Conservation (phyloP, 371 early-diverging fungal species). For the Rhizopus arrhizus region DNA sequence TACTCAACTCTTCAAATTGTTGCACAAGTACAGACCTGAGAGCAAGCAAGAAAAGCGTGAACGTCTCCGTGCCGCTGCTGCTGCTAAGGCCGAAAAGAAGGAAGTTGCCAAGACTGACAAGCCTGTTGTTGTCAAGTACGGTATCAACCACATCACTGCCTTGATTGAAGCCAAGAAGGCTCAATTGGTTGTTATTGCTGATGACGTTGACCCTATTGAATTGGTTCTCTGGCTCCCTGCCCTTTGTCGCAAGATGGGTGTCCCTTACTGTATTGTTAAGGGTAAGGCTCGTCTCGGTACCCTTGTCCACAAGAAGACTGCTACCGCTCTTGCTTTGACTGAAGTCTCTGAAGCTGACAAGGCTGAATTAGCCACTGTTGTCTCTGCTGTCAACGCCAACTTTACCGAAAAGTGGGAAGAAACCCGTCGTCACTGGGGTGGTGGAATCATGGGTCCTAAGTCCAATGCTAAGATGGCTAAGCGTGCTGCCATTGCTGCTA, state of each 20-base stretch:
- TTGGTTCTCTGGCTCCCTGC: conserved; percentile 98
- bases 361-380: conserved; percentile 81
- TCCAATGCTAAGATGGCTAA: conserved; percentile 79
- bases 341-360: conserved; percentile 96
- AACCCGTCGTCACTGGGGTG: too few species aligned
- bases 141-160: conserved; percentile 98
- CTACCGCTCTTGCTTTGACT: conserved; percentile 93
- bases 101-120: conserved; percentile 83
- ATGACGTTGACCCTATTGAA: conserved; percentile 64
- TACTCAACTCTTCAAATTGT: too few species aligned
- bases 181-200: too few species aligned
- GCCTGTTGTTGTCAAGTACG: conserved; percentile 96
- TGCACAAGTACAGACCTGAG: too few species aligned
- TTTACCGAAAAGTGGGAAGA: too few species aligned
- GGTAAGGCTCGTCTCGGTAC: too few species aligned
- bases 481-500: conserved; percentile 72
- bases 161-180: conserved; percentile 55
- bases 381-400: conserved; percentile 65
- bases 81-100: too few species aligned
- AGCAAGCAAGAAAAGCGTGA: too few species aligned
- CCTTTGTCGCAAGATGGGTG: conserved; percentile 99
- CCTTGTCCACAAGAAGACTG: conserved; percentile 83
- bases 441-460: conserved; percentile 51
- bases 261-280: conserved; percentile 97
- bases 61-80: too few species aligned